Conservation (phyloP, 228 moss, liverwort and hornwort species). For the Sphagnum magellanicum region DNA sequence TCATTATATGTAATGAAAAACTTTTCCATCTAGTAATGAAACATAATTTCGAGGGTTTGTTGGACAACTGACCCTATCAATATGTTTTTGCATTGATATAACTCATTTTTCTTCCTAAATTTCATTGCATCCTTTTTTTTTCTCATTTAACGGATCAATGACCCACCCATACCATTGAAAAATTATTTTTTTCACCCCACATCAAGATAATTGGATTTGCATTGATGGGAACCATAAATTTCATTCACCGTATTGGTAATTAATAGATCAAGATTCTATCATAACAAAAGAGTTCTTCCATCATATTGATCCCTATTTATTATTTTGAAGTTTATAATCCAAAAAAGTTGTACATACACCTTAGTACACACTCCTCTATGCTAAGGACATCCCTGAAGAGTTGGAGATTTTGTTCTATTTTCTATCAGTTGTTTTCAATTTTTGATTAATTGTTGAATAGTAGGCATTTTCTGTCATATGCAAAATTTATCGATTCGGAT, state of each 20-base stretch:
- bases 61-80: too few species aligned
- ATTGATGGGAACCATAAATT: not conserved
- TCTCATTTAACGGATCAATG: not conserved
- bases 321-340: not conserved
- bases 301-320: too few species aligned
- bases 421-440: not conserved
- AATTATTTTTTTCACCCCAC: not conserved
- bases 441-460: not conserved
- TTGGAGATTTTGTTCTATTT: not conserved
- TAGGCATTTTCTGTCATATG: not conserved
- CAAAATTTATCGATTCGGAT: not conserved
- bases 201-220: conserved; percentile 1
- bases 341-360: not conserved
- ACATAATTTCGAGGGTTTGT: too few species aligned
- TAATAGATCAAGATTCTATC: too few species aligned
- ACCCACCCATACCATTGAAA: not conserved
- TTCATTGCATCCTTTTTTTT: not conserved
- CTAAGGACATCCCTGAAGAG: not conserved
- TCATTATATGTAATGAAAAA: not conserved
- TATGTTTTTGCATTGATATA: not conserved
- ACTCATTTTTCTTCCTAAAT: not conserved
- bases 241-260: not conserved
- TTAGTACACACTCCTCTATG: not conserved
- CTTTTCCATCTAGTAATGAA: too few species aligned
- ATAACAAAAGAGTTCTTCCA: too few species aligned